Percentiles rank a stretch among this genome's conserved stretches.
Evolutionary conservation across 2,329 filamentous ascomycete genomes (phyloP).

Genomic region (Penicillium sp.): DNA sequence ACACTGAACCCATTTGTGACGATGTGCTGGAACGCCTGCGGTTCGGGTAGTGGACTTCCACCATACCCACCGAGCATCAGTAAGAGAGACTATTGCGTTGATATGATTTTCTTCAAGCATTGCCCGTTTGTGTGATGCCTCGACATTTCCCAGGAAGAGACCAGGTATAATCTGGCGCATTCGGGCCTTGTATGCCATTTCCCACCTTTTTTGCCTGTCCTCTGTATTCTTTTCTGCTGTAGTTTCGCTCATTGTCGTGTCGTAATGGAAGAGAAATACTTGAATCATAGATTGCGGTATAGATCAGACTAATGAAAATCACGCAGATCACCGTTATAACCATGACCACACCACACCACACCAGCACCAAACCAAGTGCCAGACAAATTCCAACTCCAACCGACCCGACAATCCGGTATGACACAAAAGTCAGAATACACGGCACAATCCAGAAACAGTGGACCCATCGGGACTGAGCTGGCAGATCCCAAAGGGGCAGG

Average conservation of each 20-base stretch:
- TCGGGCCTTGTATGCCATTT: conserved; percentile 13
- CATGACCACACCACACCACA: too few relatives aligned
- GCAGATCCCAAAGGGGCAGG: too few relatives aligned
- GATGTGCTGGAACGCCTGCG: conserved; percentile 20
- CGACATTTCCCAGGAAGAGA: conserved; percentile 24
- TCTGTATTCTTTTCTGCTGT: background rate
- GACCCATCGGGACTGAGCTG: too few relatives aligned
- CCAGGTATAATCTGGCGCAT: conserved; percentile 24
- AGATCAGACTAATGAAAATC: too few relatives aligned
- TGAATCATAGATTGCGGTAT: too few relatives aligned
- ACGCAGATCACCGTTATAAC: too few relatives aligned
- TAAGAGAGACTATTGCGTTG: conserved; percentile 22
- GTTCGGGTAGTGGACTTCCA: conserved; percentile 19
- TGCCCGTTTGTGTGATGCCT: conserved; percentile 17
- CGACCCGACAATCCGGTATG: too few relatives aligned
- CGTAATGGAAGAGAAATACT: too few relatives aligned
- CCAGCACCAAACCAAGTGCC: too few relatives aligned
- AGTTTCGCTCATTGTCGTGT: conserved; percentile 1
- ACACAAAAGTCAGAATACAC: too few relatives aligned
- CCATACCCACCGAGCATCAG: conserved; percentile 20
- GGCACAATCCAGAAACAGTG: too few relatives aligned
- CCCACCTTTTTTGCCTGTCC: conserved; percentile 17
- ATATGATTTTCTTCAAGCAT: conserved; percentile 21
- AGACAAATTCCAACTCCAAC: too few relatives aligned
- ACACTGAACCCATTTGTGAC: conserved; percentile 27